Conservation (phyloP, 2,329 filamentous ascomycete genomes). For the Ceratocystis colombiana region DNA sequence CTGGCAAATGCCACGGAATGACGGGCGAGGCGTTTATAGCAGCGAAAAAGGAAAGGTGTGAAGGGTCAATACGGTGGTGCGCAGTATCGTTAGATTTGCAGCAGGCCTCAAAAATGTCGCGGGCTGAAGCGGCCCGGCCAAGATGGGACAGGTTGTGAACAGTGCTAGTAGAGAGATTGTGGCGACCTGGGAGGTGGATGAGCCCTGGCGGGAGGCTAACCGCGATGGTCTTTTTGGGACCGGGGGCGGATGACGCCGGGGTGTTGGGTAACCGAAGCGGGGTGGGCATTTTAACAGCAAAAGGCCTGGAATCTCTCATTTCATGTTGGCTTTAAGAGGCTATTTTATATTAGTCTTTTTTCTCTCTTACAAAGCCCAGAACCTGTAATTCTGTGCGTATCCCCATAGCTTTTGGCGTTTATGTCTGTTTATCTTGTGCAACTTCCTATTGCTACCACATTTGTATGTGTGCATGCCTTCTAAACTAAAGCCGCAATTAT, state of each 20-base stretch:
- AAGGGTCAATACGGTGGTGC: conserved; percentile 33
- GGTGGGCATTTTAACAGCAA: too few species aligned
- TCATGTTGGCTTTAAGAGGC: too few species aligned
- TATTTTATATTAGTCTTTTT: too few species aligned
- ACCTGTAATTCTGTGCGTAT: too few species aligned
- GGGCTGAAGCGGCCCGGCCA: conserved; percentile 23
- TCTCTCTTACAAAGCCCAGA: too few species aligned
- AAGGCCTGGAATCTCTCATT: too few species aligned
- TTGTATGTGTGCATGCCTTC: too few species aligned
- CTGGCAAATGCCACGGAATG: conserved; percentile 34
- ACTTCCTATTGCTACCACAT: too few species aligned
- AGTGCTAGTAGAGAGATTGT: conserved; percentile 18
- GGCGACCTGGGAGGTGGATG: conserved; percentile 15
- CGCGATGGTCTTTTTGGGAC: conserved; percentile 2
- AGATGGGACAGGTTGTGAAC: conserved; percentile 23
- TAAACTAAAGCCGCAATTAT: too few species aligned
- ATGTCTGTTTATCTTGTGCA: too few species aligned
- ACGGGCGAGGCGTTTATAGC: conserved; percentile 34
- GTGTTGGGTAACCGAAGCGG: too few species aligned
- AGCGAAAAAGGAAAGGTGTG: conserved; percentile 34
- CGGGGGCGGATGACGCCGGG: background rate
- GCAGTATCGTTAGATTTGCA: conserved; percentile 35
- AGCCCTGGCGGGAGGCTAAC: conserved; percentile 11
- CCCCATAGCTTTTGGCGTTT: too few species aligned
- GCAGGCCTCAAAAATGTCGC: conserved; percentile 34